These are phyloP conservation scores for Trichoderma erinaceum DNA, from an alignment of 495 filamentous ascomycete genomes.

Conservation along the genomic window DNA sequence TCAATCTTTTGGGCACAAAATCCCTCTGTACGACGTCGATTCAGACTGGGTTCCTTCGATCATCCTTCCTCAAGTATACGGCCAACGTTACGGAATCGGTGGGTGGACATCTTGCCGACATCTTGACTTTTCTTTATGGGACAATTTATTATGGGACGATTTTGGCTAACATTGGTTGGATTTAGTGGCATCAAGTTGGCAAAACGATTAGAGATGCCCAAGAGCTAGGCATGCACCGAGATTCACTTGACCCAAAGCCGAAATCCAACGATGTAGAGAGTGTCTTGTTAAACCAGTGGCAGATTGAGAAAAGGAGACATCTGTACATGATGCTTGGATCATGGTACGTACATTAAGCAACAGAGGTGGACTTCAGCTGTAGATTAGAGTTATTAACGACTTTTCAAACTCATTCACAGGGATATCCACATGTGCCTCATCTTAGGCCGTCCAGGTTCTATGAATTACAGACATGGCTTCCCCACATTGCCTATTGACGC, in stretches of 20 bases:
- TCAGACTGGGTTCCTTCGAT: slow-evolving; percentile 49
- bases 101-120: slow-evolving; percentile 19
- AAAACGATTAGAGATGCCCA: slow-evolving; percentile 54
- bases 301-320: slow-evolving; percentile 45
- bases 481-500: slow-evolving; percentile 39
- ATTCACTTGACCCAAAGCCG: slow-evolving; percentile 37
- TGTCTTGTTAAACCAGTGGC: slow-evolving; percentile 46
- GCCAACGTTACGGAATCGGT: slow-evolving; percentile 46
- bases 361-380: not conserved
- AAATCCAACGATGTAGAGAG: slow-evolving; percentile 35
- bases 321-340: slow-evolving; percentile 51
- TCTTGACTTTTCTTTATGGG: too few species aligned
- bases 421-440: slow-evolving; percentile 55
- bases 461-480: slow-evolving; percentile 38
- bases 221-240: slow-evolving; percentile 55
- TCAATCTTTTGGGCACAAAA: slow-evolving; percentile 49
- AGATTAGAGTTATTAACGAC: not conserved
- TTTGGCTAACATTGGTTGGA: not conserved
- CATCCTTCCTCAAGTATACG: slow-evolving; percentile 42
- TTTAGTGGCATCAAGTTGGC: slow-evolving; percentile 54
- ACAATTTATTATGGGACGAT: not conserved
- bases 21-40: slow-evolving; percentile 50
- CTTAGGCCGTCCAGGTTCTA: slow-evolving; percentile 52
- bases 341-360: slow-evolving; percentile 27
- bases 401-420: slow-evolving; percentile 17